phyloP scores from a whole-genome alignment of 2,329 filamentous ascomycete species.

The Dactylellina drechsleri region DNA sequence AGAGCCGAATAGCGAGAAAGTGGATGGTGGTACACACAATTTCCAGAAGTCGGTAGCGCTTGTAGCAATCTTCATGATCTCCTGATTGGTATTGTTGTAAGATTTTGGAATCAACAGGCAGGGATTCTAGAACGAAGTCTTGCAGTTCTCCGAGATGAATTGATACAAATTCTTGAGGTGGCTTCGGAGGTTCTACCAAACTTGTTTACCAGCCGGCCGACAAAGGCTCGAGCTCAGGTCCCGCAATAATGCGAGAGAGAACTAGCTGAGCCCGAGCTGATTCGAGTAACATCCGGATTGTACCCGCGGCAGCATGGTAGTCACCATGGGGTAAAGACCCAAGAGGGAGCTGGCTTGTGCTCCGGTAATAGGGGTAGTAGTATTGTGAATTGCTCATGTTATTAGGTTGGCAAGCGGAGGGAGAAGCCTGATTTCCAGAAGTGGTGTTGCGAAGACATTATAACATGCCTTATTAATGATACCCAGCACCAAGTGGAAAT shows the following conservation, averaged over 20 bases:
- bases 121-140: background rate
- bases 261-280: background rate
- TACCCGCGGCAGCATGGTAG: background rate
- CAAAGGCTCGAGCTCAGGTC: background rate
- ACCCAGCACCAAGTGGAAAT: too few species aligned
- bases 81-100: background rate
- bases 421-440: background rate
- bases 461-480: too few species aligned
- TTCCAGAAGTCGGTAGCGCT: constrained; percentile 2
- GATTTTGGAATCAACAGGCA: background rate
- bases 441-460: background rate
- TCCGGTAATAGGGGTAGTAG: constrained; percentile 9
- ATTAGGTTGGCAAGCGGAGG: background rate
- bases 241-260: background rate
- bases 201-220: background rate
- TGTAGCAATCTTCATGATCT: background rate
- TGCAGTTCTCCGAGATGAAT: background rate
- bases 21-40: constrained; percentile 6
- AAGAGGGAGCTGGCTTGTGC: constrained; percentile 11
- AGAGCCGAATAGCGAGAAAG: constrained; percentile 8
- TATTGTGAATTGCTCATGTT: constrained; percentile 11
- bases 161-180: background rate
- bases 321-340: background rate
- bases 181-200: background rate
- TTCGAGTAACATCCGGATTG: background rate